Conservation (phyloP, 352 stramenopile genomes). For the Phytophthora cryptogea region DNA sequence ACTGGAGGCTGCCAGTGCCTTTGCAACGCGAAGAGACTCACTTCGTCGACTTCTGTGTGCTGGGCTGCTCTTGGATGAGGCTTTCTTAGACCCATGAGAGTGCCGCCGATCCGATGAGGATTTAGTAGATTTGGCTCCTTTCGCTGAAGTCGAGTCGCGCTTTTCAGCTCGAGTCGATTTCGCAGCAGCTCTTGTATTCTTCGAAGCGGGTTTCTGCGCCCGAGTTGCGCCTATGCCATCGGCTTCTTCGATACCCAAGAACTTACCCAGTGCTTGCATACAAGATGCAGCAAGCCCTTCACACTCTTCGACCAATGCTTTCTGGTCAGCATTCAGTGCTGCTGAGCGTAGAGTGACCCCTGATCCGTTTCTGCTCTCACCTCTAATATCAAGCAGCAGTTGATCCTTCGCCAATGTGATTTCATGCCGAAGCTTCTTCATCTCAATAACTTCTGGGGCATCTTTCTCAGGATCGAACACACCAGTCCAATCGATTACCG, state of each 20-base stretch:
- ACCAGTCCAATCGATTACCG: slow-evolving; percentile 34
- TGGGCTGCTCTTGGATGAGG: slow-evolving; percentile 14
- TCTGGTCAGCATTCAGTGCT: slow-evolving; percentile 36
- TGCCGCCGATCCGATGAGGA: slow-evolving; percentile 20
- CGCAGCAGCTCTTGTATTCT: slow-evolving; percentile 10
- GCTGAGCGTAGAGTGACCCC: slow-evolving; percentile 1
- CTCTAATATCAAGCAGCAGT: slow-evolving; percentile 39
- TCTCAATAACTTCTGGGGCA: slow-evolving; percentile 57
- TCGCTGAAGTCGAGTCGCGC: slow-evolving; percentile 8
- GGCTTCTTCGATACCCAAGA: slow-evolving; percentile 43
- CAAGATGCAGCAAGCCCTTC: slow-evolving; percentile 66
- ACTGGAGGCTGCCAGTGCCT: slow-evolving; percentile 31
- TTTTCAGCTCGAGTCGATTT: slow-evolving; percentile 23
- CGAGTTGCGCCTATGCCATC: not conserved
- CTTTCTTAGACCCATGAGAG: slow-evolving; percentile 24
- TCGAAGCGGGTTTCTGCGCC: slow-evolving; percentile 13
- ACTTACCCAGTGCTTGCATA: slow-evolving; percentile 64
- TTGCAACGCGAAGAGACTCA: slow-evolving; percentile 37
- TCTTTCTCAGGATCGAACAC: slow-evolving; percentile 48
- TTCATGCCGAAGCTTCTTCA: slow-evolving; percentile 77
- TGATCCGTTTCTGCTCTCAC: slow-evolving; percentile 10
- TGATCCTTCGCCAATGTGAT: slow-evolving; percentile 59
- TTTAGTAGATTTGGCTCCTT: slow-evolving; percentile 10
- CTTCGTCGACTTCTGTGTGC: slow-evolving; percentile 25
- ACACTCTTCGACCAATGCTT: slow-evolving; percentile 64